These are phyloP conservation scores for Aspergillus fructus DNA, from an alignment of 2,329 filamentous ascomycete species.

Conservation along the genomic window DNA sequence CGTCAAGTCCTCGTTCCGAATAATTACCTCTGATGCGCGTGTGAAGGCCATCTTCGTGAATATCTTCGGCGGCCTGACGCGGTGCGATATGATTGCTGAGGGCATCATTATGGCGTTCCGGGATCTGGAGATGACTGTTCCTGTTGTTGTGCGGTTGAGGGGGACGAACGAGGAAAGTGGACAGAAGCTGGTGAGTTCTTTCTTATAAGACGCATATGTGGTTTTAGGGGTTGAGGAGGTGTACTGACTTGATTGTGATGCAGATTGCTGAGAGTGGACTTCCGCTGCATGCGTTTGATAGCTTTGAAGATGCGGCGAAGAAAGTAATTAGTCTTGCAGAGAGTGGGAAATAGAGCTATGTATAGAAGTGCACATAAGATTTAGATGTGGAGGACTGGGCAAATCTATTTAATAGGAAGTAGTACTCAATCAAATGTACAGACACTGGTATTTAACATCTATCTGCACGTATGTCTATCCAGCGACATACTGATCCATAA, in stretches of 20 bases:
- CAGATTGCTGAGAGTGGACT: slow-evolving; percentile 67
- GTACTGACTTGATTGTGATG: slow-evolving; percentile 12
- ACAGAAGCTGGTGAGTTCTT: slow-evolving; percentile 55
- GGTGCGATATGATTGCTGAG: slow-evolving; percentile 78
- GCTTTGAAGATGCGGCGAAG: slow-evolving; percentile 69
- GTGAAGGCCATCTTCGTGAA: slow-evolving; percentile 73
- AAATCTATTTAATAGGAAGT: not conserved
- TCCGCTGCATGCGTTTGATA: slow-evolving; percentile 68
- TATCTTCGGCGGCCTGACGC: slow-evolving; percentile 68
- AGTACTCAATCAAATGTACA: not conserved
- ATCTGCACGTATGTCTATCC: slow-evolving; percentile 3
- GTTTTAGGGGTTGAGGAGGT: too few species aligned
- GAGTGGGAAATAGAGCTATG: not conserved
- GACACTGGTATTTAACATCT: slow-evolving; percentile 2
- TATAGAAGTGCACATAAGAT: not conserved
- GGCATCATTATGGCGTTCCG: slow-evolving; percentile 72
- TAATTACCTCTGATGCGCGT: slow-evolving; percentile 68
- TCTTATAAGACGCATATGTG: not conserved
- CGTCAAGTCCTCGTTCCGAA: slow-evolving; percentile 72
- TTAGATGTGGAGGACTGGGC: not conserved
- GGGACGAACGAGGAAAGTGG: slow-evolving; percentile 73
- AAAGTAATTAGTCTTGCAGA: slow-evolving; percentile 62
- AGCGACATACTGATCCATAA: not conserved
- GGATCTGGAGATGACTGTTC: slow-evolving; percentile 64
- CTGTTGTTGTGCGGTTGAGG: slow-evolving; percentile 73